Percentiles rank a stretch among this genome's conserved stretches.
phyloP scores from a whole-genome alignment of 2,329 filamentous ascomycete species.

The Didymellaceae sp. region DNA sequence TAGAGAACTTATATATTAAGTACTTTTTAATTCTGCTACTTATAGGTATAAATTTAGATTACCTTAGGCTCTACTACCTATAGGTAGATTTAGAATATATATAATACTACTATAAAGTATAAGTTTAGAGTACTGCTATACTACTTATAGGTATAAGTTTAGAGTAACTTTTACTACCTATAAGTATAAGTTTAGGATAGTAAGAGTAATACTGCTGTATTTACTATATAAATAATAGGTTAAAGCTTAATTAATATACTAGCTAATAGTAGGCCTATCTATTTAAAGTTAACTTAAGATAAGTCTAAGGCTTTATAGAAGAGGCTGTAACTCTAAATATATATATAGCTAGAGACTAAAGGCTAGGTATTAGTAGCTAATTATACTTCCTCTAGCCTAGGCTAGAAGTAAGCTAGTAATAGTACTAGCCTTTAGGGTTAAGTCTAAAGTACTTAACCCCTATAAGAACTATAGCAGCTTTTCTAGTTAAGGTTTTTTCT shows the following conservation, averaged over 20 bases:
- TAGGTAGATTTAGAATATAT: background rate
- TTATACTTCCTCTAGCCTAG: background rate
- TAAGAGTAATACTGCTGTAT: background rate
- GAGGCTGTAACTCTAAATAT: background rate
- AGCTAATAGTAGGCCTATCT: background rate
- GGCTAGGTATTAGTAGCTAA: background rate
- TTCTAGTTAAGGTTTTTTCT: no score
- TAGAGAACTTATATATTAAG: background rate
- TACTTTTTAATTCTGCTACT: background rate
- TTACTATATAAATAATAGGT: no score
- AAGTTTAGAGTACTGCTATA: background rate
- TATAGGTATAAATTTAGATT: background rate
- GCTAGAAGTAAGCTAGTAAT: background rate
- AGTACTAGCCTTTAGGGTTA: background rate
- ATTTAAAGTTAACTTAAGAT: background rate
- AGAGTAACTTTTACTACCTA: background rate
- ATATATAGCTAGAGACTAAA: background rate
- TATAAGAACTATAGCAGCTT: no score
- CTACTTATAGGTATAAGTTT: background rate
- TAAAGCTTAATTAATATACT: no score
- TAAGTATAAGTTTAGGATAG: background rate
- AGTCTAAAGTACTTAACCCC: no score
- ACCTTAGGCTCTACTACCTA: background rate
- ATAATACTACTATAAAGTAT: background rate
- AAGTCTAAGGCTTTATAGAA: background rate